A percentile compares a stretch with the other conserved stretches of the same genome.
Evolutionary conservation across 2,329 filamentous ascomycete genomes (phyloP).

Genomic region (Neofusicoccum sp.): DNA sequence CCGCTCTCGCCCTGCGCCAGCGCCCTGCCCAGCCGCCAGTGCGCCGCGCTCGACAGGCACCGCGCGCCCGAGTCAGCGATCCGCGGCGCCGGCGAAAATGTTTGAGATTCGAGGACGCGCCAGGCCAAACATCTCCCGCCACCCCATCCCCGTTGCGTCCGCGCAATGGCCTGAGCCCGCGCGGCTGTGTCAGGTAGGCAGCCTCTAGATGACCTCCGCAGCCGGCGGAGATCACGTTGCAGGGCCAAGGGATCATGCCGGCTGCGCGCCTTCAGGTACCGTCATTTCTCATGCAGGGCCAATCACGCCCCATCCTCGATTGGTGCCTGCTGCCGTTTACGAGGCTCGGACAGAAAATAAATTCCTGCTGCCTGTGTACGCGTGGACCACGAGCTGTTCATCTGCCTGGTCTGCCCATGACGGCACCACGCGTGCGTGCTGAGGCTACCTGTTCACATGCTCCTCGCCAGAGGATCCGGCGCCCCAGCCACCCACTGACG

Average conservation of each 20-base stretch:
- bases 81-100: background rate
- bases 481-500: background rate
- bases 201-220: no score
- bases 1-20: conserved; percentile 8
- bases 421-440: background rate
- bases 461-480: background rate
- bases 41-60: background rate
- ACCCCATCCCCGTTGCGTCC: background rate
- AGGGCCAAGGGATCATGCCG: background rate
- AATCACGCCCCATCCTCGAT: background rate
- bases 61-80: conserved; percentile 4
- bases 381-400: conserved; percentile 1
- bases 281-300: background rate
- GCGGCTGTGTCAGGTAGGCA: conserved; percentile 2
- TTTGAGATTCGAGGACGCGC: conserved; percentile 13
- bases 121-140: conserved; percentile 5
- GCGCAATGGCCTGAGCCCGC: background rate
- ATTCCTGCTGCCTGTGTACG: background rate
- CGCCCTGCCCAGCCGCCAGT: background rate
- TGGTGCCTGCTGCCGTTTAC: background rate
- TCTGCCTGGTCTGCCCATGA: background rate
- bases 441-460: background rate
- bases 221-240: no score
- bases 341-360: background rate
- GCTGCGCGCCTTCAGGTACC: conserved; percentile 4